Evolutionary conservation across 1,284 basidiomycete genomes (phyloP), one percentile per base, ranked within the genome.

Genomic region (Microstroma glucosiphilum): DNA sequence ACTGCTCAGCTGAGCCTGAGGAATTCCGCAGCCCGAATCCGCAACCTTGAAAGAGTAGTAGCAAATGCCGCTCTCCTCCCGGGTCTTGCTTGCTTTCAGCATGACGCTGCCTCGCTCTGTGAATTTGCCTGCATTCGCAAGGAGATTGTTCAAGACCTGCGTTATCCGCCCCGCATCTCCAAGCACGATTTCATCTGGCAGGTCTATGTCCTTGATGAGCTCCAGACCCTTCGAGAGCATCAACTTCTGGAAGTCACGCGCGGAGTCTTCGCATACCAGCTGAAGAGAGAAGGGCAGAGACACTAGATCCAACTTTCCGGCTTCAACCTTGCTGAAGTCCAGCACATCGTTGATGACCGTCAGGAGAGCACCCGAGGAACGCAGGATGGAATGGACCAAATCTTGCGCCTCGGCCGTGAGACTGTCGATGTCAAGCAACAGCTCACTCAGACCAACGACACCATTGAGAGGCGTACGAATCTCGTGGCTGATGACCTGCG

Each of bases 291-390:
- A 82, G 1, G 79, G 77, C 17, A 80, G 77, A 15, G 73, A 69
- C 51, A 82, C 82, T 19, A 81, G 70, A 41, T 79, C 72, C 53
- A 82, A 79, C 25, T 77, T 78, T 46, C 79, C 77, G 7, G 76
- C 73, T 61, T 82, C 80, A 40, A 82, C 76, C 60, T 81, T 81
- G 40, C 79, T 77, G 58, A 80, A 78, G 65, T 82, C 82, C 26
- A 82, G 73, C 37, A 82, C 79, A 60, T 82, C 81, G 59, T 81
- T 80, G 68, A 82, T 82, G 37, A 82, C 69, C 6, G 79, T 78
- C 23, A 82, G 76, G 0, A 82, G 73, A 30, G 82, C 81, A 40
- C 82, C 79, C 6, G 81, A 80, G 40, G 79, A 80, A 6, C 75
- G 73, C 17, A 70, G 73, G 62, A 82, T 82, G 13, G 80, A 3